Evolutionary conservation across 495 filamentous ascomycete species (phyloP).

Genomic region (Tetracladium setigerum): DNA sequence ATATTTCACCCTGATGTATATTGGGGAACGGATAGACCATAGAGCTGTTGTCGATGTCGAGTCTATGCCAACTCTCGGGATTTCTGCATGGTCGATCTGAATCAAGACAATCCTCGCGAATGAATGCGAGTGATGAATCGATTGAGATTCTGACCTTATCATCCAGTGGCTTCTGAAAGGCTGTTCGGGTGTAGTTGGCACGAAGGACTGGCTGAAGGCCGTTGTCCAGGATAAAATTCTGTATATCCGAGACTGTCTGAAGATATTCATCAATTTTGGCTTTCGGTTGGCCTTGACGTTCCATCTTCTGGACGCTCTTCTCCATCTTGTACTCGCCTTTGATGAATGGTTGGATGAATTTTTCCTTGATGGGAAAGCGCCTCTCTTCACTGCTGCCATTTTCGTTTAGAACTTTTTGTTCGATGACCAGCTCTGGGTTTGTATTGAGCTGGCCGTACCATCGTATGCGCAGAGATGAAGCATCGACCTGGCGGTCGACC

Average conservation of each 20-base stretch:
- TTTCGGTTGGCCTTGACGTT: conserved; percentile 49
- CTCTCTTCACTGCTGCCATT: conserved; percentile 68
- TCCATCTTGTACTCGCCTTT: conserved; percentile 86
- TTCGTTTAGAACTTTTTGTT: conserved; percentile 80
- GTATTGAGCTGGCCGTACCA: conserved; percentile 85
- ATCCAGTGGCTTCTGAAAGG: conserved; percentile 93
- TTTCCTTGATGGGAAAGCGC: conserved; percentile 80
- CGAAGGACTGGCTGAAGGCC: conserved; percentile 78
- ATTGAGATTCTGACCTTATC: conserved; percentile 85
- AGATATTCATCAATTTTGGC: conserved; percentile 63
- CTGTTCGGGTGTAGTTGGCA: conserved; percentile 89
- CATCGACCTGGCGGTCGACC: conserved; percentile 65
- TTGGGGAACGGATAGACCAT: conserved; percentile 81
- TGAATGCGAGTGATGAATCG: conserved; percentile 86
- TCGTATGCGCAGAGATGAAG: conserved; percentile 75
- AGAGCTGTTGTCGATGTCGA: conserved; percentile 73
- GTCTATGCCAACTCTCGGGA: conserved; percentile 81
- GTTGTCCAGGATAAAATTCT: conserved; percentile 69
- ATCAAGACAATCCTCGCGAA: conserved; percentile 87
- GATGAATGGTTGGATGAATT: conserved; percentile 86
- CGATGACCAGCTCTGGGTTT: conserved; percentile 70
- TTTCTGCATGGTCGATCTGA: conserved; percentile 77
- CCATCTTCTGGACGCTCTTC: conserved; percentile 78
- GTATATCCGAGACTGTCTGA: conserved; percentile 65
- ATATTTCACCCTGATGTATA: conserved; percentile 85